Conservation (phyloP, 2,329 filamentous ascomycete species). For the Fusarium odoratissimum region DNA sequence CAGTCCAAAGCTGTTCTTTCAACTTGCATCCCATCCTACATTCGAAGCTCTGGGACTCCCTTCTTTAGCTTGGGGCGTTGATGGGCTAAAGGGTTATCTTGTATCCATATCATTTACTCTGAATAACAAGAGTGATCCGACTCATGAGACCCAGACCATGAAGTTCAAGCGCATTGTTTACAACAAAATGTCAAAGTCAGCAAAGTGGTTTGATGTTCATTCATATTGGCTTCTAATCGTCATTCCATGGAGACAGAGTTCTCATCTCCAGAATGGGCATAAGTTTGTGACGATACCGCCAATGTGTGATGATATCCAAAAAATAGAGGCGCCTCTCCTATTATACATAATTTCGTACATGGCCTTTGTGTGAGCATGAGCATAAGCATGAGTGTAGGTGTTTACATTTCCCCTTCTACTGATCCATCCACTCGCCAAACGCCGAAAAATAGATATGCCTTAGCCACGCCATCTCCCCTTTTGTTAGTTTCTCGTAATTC, state of each 20-base stretch:
- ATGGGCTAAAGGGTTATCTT: conserved; percentile 15
- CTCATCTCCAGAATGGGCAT: background rate
- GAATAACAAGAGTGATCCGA: conserved; percentile 10
- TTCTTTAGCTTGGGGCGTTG: conserved; percentile 9
- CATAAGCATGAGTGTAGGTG: conserved; percentile 12
- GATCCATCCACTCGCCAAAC: conserved; percentile 25
- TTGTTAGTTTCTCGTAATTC: conserved; percentile 11
- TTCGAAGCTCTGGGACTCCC: background rate
- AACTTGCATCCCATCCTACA: background rate
- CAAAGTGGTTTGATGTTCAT: background rate
- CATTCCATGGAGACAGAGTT: background rate
- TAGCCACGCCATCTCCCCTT: conserved; percentile 13
- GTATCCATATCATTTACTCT: conserved; percentile 5
- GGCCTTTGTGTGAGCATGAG: background rate
- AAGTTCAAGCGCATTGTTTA: background rate
- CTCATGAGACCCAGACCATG: background rate
- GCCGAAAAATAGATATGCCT: conserved; percentile 22
- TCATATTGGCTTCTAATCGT: background rate
- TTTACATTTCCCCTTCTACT: conserved; percentile 17
- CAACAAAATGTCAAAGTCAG: background rate
- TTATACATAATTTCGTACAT: conserved; percentile 34
- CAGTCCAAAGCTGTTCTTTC: background rate
- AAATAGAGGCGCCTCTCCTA: conserved; percentile 9
- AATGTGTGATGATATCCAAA: conserved; percentile 8
- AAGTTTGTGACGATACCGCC: background rate